A percentile compares a stretch with the other conserved stretches of the same genome.
These are phyloP conservation scores for Candida fluviatilis DNA, from an alignment of 805 yeast genomes.

Conservation along the genomic window DNA sequence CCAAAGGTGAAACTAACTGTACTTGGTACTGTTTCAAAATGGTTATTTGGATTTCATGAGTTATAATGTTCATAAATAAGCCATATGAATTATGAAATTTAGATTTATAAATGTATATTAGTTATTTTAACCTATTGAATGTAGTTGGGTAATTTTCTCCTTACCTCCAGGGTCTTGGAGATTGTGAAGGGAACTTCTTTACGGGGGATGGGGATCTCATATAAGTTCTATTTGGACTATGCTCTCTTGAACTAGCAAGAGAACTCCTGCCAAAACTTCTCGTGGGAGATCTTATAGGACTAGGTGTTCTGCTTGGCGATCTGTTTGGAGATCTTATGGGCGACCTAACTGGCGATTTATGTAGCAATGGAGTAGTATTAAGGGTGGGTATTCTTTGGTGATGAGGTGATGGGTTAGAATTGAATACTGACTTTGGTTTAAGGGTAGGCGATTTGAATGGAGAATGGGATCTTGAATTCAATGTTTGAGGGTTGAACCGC, in stretches of 20 bases:
- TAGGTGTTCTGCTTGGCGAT: slow-evolving; percentile 9
- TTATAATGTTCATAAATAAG: slow-evolving; percentile 17
- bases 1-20: slow-evolving; percentile 23
- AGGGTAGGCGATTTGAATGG: slow-evolving; percentile 7
- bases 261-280: slow-evolving; percentile 2
- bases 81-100: slow-evolving; percentile 5
- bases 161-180: slow-evolving; percentile 3
- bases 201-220: slow-evolving; percentile 8
- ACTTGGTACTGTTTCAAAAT: slow-evolving; percentile 29
- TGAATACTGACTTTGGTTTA: slow-evolving; percentile 5
- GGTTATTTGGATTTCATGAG: slow-evolving; percentile 42
- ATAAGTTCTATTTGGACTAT: slow-evolving; percentile 4
- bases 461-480: slow-evolving; percentile 1
- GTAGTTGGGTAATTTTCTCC: not conserved
- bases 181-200: not conserved
- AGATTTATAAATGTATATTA: slow-evolving; percentile 1
- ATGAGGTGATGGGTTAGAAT: slow-evolving; percentile 3
- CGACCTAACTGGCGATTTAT: slow-evolving; percentile 1
- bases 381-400: slow-evolving; percentile 1
- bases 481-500: not conserved
- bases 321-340: slow-evolving; percentile 3
- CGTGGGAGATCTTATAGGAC: slow-evolving; percentile 9
- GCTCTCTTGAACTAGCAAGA: slow-evolving; percentile 1
- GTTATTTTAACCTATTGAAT: not conserved
- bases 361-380: slow-evolving; percentile 2